Evolutionary conservation across 768 basidiomycete species (phyloP), one percentile per base, ranked within the genome.

Genomic region (Steccherinum ochraceum): DNA sequence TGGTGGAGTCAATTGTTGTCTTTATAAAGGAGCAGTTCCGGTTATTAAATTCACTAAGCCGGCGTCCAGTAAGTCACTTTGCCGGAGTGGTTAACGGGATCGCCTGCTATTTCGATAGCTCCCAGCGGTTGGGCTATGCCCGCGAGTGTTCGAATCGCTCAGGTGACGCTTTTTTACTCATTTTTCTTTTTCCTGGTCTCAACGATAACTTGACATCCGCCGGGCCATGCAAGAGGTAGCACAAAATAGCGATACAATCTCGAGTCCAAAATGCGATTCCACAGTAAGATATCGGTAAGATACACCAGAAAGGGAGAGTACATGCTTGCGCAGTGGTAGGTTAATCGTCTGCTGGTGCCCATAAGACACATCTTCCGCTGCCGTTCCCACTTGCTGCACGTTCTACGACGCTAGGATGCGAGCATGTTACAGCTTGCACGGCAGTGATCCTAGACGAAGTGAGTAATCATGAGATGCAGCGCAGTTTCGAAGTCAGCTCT

Each of bases 31-130:
- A 44, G 42, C 21, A 18, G n/a, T 7, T 12, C 7, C 5, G n/a
- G 21, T 18, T 18, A 18, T 44, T 7, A 18, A 18, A 7, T 12
- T 12, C n/a, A 44, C 18, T 12, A 18, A 44, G 21, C 42, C 5
- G 7, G 12, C 7, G 7, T 5, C 21, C 21, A 7, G 42, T 48
- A 56, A 50, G 84, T 86, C 84, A 86, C 86, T 87, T 89, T 89
- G 86, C 86, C 86, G 86, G 86, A 89, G 87, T 89, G 86, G 86
- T 89, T 88, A 89, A 87, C 70, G 70, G 70, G 69, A 68, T 71
- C 68, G 70, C 69, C 68, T 71, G 69, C 69, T 72, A 72, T 59
- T 65, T 48, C n/a, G 53, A 43, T 59, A 57, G 57, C 56, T 62
- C 58, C 47, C 42, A 78, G 76, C 76, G 76, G 75, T 76, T 77